Evolutionary conservation across 345 rosid species (phyloP), one percentile per base, ranked within the genome.

Genomic region (Iberis pinnata): DNA sequence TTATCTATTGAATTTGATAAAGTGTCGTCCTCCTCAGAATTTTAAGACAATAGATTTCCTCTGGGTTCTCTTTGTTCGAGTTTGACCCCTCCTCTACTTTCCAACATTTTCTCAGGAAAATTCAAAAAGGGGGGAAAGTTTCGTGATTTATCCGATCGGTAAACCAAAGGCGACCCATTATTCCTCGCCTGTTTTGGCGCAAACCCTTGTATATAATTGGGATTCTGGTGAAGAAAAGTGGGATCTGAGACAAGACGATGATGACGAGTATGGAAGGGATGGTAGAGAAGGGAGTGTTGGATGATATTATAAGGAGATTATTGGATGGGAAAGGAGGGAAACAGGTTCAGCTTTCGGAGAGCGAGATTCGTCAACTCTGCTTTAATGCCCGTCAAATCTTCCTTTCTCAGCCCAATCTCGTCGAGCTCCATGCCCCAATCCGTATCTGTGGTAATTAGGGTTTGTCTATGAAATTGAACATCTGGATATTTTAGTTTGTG

Each of bases 361-460:
- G 74, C 39, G 99, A 93, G 84, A 88, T 93, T 83, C 95, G 99
- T 56, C 99, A 86, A 75, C 86, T 93, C 18, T 93, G 99, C 58
- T 71, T 85, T 69, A 88, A 81, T 71, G 88, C 99, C 39, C 83
- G 97, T 46, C 94, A 93, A 76, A 82, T 86, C 74, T 80, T 93
- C 78, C 82, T 86, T 18, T 76, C 90, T 39, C 82, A 87, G 66
- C 95, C 99, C 14, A 78, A 44, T 64, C 97, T 92, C 65, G 80
- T 88, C 75, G 78, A 80, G 72, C 52, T 88, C 26, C 80, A 66
- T 63, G 94, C 97, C 62, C 98, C 99, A 5, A 60, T 92, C 63
- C 86, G 90, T 50, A 72, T 92, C 61, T 88, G 97, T 53, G 98
- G 97, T 92, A 22, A 22, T 22, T 22, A n/a, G n/a, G 51, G 24